phyloP scores from a whole-genome alignment of 345 rosid genomes.

The Brassica napus region DNA sequence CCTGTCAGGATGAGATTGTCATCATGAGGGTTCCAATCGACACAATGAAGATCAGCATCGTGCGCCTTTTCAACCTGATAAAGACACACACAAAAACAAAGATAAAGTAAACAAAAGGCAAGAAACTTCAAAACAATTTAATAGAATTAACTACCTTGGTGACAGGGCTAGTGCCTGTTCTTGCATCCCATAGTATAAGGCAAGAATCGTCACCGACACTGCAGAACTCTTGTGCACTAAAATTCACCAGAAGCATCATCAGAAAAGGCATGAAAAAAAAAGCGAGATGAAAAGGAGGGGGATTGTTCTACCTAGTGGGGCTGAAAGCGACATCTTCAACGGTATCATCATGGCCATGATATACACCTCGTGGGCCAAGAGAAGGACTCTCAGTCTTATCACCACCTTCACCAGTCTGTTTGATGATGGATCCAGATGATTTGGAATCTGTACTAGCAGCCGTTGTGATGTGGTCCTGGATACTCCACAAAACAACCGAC shows the following conservation, averaged over 20 bases:
- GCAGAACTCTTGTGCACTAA: constrained; percentile 93
- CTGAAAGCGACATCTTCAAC: constrained; percentile 97
- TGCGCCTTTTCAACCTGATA: constrained; percentile 94
- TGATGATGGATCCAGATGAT: constrained; percentile 72
- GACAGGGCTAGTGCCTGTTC: constrained; percentile 76
- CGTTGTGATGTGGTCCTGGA: constrained; percentile 90
- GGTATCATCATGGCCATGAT: constrained; percentile 90
- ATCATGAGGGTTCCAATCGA: constrained; percentile 96
- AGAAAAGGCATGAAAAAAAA: constrained; percentile 12
- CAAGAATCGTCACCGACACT: constrained; percentile 99
- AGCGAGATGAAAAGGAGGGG: too few species aligned
- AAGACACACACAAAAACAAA: constrained; percentile 7
- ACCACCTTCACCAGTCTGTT: constrained; percentile 67
- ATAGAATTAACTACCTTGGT: constrained; percentile 68
- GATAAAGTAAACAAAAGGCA: constrained; percentile 28
- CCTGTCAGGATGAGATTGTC: constrained; percentile 89
- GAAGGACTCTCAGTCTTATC: constrained; percentile 73
- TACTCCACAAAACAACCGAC: constrained; percentile 94
- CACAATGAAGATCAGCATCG: constrained; percentile 95
- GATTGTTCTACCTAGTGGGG: constrained; percentile 74
- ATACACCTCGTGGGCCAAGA: constrained; percentile 91
- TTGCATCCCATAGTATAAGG: constrained; percentile 99
- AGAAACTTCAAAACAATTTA: constrained; percentile 55
- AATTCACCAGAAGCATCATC: constrained; percentile 34
- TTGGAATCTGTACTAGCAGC: constrained; percentile 63